Evolutionary conservation across 129 eudicot species (phyloP).

Genomic region (Tagetes patula): DNA sequence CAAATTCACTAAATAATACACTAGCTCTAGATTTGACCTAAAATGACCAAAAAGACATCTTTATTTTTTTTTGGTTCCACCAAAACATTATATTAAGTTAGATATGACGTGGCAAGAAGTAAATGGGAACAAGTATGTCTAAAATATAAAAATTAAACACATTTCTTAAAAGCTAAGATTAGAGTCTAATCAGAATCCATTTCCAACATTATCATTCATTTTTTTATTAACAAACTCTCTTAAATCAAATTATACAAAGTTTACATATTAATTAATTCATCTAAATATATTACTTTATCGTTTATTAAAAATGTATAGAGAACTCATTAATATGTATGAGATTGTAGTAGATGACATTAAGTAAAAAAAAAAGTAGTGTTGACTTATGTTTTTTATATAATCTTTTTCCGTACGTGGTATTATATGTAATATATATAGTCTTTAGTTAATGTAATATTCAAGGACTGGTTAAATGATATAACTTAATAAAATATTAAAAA

Average conservation of each 20-base stretch:
- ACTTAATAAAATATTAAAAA: no score
- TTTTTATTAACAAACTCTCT: neutral
- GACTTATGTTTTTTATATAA: neutral
- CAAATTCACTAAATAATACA: no score
- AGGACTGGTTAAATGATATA: neutral
- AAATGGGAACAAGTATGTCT: neutral
- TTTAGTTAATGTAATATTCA: neutral
- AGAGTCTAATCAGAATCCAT: neutral
- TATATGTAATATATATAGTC: neutral
- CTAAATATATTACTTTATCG: no score
- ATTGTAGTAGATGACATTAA: neutral
- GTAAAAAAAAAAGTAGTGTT: neutral
- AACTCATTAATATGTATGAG: no score
- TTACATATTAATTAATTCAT: neutral
- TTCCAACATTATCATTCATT: neutral
- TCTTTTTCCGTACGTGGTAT: neutral
- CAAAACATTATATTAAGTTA: neutral
- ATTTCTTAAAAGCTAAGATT: neutral
- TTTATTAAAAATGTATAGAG: no score
- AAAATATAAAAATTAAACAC: neutral
- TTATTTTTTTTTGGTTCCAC: neutral
- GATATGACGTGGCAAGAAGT: neutral
- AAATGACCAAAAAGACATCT: neutral
- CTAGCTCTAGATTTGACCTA: no score
- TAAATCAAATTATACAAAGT: neutral